phyloP scores from a whole-genome alignment of 2,329 filamentous ascomycete species.

The Hypoxylon sp. region DNA sequence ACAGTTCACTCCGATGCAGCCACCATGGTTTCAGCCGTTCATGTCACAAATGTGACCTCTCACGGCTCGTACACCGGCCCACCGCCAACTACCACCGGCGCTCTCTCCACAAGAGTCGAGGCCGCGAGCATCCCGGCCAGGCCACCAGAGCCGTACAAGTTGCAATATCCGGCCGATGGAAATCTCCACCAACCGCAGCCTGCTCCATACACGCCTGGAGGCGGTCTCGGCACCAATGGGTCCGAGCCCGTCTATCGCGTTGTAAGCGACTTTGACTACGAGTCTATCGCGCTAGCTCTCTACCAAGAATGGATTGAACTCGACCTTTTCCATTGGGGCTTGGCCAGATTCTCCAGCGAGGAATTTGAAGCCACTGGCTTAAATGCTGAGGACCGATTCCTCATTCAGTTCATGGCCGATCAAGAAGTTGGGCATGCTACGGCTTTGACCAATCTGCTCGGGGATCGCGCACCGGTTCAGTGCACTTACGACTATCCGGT shows the following conservation, averaged over 20 bases:
- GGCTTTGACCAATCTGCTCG: conserved; percentile 83
- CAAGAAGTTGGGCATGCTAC: conserved; percentile 86
- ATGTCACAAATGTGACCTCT: conserved; percentile 71
- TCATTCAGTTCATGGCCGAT: conserved; percentile 83
- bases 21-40: conserved; percentile 50
- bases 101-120: conserved; percentile 70
- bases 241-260: conserved; percentile 81
- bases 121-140: conserved; percentile 71
- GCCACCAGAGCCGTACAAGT: conserved; percentile 73
- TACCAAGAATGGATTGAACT: conserved; percentile 91
- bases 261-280: conserved; percentile 86
- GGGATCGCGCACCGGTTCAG: conserved; percentile 76
- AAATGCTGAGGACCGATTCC: conserved; percentile 75
- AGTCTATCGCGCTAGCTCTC: conserved; percentile 80
- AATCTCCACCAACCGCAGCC: conserved; percentile 76
- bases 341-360: conserved; percentile 76
- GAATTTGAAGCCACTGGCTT: conserved; percentile 80
- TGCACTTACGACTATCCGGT: conserved; percentile 89
- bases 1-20: conserved; percentile 54
- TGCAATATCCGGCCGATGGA: conserved; percentile 80
- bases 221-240: conserved; percentile 85
- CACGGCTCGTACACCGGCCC: conserved; percentile 79
- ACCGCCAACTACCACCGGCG: conserved; percentile 77
- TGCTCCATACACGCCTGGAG: conserved; percentile 79
- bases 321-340: conserved; percentile 83